Conservation (phyloP, 2,329 filamentous ascomycete species). For the Colletotrichum cordylinicola region DNA sequence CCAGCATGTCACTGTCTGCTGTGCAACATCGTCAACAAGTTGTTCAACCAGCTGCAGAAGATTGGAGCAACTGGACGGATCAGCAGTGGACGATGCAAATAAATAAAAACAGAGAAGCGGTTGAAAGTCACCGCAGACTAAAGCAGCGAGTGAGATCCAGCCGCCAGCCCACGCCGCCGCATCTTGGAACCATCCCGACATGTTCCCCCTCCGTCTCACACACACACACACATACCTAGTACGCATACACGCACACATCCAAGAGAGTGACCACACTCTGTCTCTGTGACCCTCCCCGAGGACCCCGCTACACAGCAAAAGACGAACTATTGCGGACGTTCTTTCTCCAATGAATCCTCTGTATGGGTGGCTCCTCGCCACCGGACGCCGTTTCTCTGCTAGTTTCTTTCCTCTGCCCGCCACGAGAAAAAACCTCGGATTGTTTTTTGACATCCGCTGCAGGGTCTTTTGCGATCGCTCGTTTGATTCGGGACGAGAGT, state of each 20-base stretch:
- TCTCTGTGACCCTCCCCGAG: background rate
- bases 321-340: background rate
- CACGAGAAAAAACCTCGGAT: background rate
- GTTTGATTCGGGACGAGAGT: background rate
- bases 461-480: background rate
- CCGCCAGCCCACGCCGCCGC: slow-evolving; percentile 11
- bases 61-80: background rate
- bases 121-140: background rate
- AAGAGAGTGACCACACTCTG: background rate
- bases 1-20: background rate
- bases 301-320: background rate
- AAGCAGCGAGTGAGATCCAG: slow-evolving; percentile 11
- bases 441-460: background rate
- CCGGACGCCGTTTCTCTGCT: background rate
- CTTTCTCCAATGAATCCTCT: background rate
- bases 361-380: background rate
- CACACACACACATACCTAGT: background rate
- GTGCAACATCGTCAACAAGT: background rate
- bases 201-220: background rate
- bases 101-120: background rate
- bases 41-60: background rate
- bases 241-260: background rate
- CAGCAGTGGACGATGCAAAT: background rate
- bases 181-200: slow-evolving; percentile 13
- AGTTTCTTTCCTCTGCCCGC: background rate